A percentile compares a stretch with the other conserved stretches of the same genome.
phyloP scores from a whole-genome alignment of 352 stramenopile genomes.

The Plasmopara viticola region DNA sequence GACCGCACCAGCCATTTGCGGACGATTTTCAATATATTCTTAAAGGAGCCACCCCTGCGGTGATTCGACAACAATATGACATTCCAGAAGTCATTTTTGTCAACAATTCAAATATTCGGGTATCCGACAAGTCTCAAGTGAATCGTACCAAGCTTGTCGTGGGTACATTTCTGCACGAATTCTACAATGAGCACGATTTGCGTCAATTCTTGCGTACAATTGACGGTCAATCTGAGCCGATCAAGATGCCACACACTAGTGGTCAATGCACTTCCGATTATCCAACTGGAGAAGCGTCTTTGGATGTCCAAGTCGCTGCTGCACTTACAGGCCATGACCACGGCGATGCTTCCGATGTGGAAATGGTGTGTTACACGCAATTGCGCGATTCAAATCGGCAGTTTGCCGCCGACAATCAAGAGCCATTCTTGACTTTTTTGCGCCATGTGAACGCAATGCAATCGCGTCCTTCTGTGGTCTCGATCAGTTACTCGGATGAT shows the following conservation, averaged over 20 bases:
- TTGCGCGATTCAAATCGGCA: constrained; percentile 37
- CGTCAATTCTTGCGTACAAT: constrained; percentile 30
- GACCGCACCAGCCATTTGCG: constrained; percentile 21
- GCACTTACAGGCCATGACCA: constrained; percentile 36
- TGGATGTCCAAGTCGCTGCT: constrained; percentile 59
- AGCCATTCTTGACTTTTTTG: constrained; percentile 71
- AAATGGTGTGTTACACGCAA: constrained; percentile 60
- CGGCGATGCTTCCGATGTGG: constrained; percentile 24
- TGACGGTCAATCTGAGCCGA: constrained; percentile 6
- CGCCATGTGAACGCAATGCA: constrained; percentile 67
- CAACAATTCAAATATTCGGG: constrained; percentile 2
- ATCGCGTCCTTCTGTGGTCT: constrained; percentile 52
- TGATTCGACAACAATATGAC: constrained; percentile 56
- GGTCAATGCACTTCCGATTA: constrained; percentile 36
- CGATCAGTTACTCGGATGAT: constrained; percentile 80
- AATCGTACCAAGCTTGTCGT: constrained; percentile 49
- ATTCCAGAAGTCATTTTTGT: constrained; percentile 26
- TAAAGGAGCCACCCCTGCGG: constrained; percentile 29
- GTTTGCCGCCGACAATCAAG: constrained; percentile 66
- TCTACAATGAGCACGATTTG: constrained; percentile 58
- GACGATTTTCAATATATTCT: constrained; percentile 10
- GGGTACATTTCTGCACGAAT: constrained; percentile 63
- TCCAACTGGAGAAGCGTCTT: constrained; percentile 57
- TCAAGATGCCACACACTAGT: constrained; percentile 21
- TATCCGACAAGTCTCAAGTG: constrained; percentile 10